Base-by-base conservation (phyloP, 202 grass and related monocot species). In the Elaeis oleifera region DNA sequence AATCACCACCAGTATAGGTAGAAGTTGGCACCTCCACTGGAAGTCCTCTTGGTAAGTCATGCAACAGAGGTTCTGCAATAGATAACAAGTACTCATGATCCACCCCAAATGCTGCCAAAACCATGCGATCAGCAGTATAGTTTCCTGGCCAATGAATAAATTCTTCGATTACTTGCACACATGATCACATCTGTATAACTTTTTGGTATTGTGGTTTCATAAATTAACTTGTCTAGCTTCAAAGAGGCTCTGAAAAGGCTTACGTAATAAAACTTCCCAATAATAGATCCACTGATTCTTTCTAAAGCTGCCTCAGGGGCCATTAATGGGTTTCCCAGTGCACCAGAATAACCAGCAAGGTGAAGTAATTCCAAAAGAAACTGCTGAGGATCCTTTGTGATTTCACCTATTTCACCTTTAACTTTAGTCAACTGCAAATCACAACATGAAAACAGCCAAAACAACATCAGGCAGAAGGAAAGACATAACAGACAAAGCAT, bases 1-100 rank as follows among this genome's bases (percentile, higher is more conserved):
- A 83, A 76, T 97, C 84, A 29, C 92, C 92, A 58, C 92, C 92
- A 16, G 72, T 68, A 67, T 97, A 97, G 22, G 69, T 78, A 73
- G 87, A 97, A 27, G 75, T 72, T 60, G 91, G 87, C 27, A 54
- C 84, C 55, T 89, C 79, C 50, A 79, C 49, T 36, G 53, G 29
- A 48, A 59, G 62, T 5, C 81, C 79, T 77, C 72, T 82, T 62
- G 79, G 73, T 84, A 81, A 76, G 84, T 97, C 87, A 50, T 53
- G 73, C 21, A 97, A 77, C 32, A 97, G 65, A 77, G 78, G 74
- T 54, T 89, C 84, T 56, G 79, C 79, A 18, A 89, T 65, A 27
- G 87, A 76, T 76, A 97, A 70, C 49, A 97, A 79, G 0, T 50
- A 1, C 67, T 97, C 73, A 76, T 97, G 92, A 61, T 97, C 88